phyloP scores from a whole-genome alignment of 163 green algal species.

The Volvox carteri region DNA sequence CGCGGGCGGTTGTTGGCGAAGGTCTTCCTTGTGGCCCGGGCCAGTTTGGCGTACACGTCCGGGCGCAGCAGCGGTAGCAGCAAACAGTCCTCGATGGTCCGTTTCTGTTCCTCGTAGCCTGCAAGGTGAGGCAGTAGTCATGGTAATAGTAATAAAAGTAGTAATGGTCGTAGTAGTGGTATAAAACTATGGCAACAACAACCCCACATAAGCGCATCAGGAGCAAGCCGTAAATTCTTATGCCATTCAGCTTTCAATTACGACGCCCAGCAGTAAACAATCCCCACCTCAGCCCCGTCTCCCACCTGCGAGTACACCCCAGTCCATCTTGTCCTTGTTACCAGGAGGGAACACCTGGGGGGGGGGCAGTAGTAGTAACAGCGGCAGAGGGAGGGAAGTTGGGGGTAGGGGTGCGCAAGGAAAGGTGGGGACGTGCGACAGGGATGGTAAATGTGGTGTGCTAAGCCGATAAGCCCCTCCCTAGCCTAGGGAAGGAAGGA shows the following conservation, averaged over 20 bases:
- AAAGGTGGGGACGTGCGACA: too few relatives aligned
- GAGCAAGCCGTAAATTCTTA: too few relatives aligned
- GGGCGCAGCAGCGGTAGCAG: slow-evolving; percentile 89
- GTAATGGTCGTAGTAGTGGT: background rate
- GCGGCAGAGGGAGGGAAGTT: too few relatives aligned
- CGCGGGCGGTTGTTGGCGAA: slow-evolving; percentile 79
- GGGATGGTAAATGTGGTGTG: too few relatives aligned
- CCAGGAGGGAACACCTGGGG: slow-evolving; percentile 66
- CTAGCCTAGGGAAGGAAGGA: too few relatives aligned
- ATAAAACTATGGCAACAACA: background rate
- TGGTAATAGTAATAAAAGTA: slow-evolving; percentile 1
- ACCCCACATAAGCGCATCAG: too few relatives aligned
- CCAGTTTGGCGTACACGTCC: slow-evolving; percentile 79
- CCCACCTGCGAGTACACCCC: slow-evolving; percentile 77
- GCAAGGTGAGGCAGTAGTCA: slow-evolving; percentile 8
- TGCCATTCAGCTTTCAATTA: too few relatives aligned
- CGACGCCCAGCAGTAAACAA: background rate
- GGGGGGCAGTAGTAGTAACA: too few relatives aligned
- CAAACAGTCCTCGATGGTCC: slow-evolving; percentile 91
- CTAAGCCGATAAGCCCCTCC: too few relatives aligned
- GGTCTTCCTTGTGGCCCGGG: slow-evolving; percentile 74
- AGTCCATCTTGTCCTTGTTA: slow-evolving; percentile 72
- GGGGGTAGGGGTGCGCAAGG: too few relatives aligned
- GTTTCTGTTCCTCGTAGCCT: slow-evolving; percentile 93
- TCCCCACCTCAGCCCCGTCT: background rate